These are phyloP conservation scores for Sanghuangporus baumii DNA, from an alignment of 1,284 basidiomycete genomes.

Conservation along the genomic window DNA sequence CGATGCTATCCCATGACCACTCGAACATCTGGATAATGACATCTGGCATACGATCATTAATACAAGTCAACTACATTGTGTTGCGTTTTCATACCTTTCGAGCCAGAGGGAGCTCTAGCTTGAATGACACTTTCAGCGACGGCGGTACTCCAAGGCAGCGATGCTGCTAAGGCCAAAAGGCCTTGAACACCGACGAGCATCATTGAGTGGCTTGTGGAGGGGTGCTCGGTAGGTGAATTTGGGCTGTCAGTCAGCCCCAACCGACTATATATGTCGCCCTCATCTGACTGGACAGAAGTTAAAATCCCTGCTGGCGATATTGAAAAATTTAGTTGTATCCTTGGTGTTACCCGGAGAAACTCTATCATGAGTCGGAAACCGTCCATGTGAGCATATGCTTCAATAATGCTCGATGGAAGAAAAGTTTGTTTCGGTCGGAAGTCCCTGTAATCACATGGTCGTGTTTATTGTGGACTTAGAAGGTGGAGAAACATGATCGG, in stretches of 20 bases:
- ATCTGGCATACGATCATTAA: constrained; percentile 13
- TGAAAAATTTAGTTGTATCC: neutral
- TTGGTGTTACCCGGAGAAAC: too few relatives aligned
- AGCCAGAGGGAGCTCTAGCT: neutral
- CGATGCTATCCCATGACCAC: constrained; percentile 47
- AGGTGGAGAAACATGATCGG: too few relatives aligned
- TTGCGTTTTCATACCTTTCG: neutral
- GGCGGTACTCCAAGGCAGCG: neutral
- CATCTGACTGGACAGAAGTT: neutral
- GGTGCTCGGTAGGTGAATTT: too few relatives aligned
- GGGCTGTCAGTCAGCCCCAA: neutral
- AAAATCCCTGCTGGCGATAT: neutral
- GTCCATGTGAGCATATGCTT: too few relatives aligned
- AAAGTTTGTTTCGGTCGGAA: too few relatives aligned
- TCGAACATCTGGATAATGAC: constrained; percentile 36
- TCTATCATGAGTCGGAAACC: too few relatives aligned
- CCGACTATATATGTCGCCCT: neutral
- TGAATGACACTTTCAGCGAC: neutral
- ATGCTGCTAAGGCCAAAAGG: neutral
- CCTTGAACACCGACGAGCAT: neutral
- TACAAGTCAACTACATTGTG: neutral
- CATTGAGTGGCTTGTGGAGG: neutral
- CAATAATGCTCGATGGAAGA: too few relatives aligned
- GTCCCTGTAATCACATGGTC: too few relatives aligned
- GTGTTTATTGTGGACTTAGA: too few relatives aligned